Evolutionary conservation across 2,329 filamentous ascomycete genomes (phyloP).

Genomic region (Exophiala viscosa): DNA sequence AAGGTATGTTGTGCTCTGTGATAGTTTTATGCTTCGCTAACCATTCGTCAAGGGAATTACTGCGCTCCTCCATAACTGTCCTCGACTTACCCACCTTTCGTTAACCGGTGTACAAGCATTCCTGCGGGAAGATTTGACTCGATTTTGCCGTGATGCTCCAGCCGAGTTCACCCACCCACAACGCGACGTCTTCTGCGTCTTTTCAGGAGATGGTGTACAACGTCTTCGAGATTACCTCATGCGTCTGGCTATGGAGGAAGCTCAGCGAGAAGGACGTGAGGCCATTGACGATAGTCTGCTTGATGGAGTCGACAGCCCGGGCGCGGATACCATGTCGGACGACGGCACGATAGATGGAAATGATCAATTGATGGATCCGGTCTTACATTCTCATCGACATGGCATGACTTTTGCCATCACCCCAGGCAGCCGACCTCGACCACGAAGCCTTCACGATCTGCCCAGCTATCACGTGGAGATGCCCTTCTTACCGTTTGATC

Average conservation of each 20-base stretch:
- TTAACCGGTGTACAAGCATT: conserved; percentile 92
- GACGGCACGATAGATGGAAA: conserved; percentile 29
- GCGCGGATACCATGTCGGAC: conserved; percentile 28
- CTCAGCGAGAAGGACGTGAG: conserved; percentile 25
- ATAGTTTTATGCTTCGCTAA: background rate
- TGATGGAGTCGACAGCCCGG: conserved; percentile 28
- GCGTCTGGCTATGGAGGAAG: conserved; percentile 27
- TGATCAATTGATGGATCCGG: conserved; percentile 25
- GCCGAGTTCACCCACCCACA: conserved; percentile 92
- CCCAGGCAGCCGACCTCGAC: conserved; percentile 20
- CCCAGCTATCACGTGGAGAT: conserved; percentile 29
- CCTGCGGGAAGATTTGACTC: conserved; percentile 74
- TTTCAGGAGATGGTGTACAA: conserved; percentile 80
- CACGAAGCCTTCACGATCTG: conserved; percentile 27
- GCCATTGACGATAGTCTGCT: conserved; percentile 27
- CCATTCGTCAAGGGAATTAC: conserved; percentile 69
- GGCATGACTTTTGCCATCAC: conserved; percentile 19
- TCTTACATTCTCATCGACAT: conserved; percentile 20
- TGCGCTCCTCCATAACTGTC: conserved; percentile 81
- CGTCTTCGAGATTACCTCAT: conserved; percentile 77
- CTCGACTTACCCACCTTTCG: conserved; percentile 87
- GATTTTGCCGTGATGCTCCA: conserved; percentile 83
- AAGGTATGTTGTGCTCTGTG: conserved; percentile 54
- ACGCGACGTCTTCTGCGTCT: conserved; percentile 93
- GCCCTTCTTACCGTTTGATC: conserved; percentile 26